Base-by-base conservation (phyloP, 148 eudicot genomes). In the Rhododendron griersonianum region DNA sequence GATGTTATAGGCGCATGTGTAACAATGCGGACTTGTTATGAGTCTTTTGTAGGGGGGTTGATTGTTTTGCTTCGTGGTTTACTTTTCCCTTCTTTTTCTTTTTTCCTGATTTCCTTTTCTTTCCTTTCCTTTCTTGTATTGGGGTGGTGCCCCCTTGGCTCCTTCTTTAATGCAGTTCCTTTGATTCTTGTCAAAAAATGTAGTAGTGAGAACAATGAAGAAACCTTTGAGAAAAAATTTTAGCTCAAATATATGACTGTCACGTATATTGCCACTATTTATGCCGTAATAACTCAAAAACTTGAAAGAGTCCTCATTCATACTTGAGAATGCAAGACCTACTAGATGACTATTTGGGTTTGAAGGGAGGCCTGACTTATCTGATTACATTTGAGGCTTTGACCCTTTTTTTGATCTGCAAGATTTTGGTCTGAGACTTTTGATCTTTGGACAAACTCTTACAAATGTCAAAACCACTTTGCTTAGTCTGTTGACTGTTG, bases 251-350 rank as follows among this genome's bases (percentile, higher is more conserved):
- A 37, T 75, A 7, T 7, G 37, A 35, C 47, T 75, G 47, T 59
- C 65, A 59, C 25, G 9, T 59, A 21, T 59, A 21, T 37, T 75
- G 44, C 47, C n/a, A 1, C 37, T 19, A 16, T 39, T 75, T 75
- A 75, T 37, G 13, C 11, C 10, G 2, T 35, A 5, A 5, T 11
- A 35, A 39, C 44, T 75, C 47, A 75, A 37, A 69, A 30, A 75
- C 44, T 15, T 75, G 10, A 37, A 37, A 35, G 47, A 3, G n/a
- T 37, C 23, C 79, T 14, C 47, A 37, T 75, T 35, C 47, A 37
- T 75, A 75, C 79, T 75, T 75, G 79, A 75, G 78, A 74, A 35
- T 33, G 45, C 78, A 35, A 74, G 78, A 74, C 45, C 45, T 74
- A 33, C 45, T 14, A 74, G 44, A 33, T 33, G 78, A 74, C 78